phyloP scores from a whole-genome alignment of 306 rosid species.

The Prunus fruticosa region DNA sequence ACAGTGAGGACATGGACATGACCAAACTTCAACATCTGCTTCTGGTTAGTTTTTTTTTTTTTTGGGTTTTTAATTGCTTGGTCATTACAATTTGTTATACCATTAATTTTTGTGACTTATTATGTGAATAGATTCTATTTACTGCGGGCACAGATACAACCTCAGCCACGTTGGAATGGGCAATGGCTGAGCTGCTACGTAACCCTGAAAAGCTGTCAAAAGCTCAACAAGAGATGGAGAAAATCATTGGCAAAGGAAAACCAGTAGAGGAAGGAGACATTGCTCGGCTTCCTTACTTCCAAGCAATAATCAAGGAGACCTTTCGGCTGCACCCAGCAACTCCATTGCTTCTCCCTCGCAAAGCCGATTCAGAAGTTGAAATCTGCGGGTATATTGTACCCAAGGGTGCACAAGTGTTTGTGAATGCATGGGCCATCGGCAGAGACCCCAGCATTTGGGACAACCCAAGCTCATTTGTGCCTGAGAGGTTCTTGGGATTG shows the following conservation, averaged over 20 bases:
- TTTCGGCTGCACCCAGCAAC: neutral
- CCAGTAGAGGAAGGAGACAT: conserved; percentile 7
- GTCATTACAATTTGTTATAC: neutral
- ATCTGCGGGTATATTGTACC: conserved; percentile 12
- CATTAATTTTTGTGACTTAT: neutral
- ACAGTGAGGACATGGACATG: neutral
- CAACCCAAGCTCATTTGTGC: neutral
- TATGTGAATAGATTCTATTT: conserved; percentile 2
- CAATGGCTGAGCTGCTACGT: too few relatives aligned
- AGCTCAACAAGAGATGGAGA: neutral
- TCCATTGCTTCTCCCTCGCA: conserved; percentile 12
- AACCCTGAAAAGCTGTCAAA: neutral
- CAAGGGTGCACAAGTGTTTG: conserved; percentile 25
- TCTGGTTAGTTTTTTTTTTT: neutral
- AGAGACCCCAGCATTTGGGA: conserved; percentile 24
- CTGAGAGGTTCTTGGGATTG: conserved; percentile 24
- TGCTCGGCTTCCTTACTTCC: conserved; percentile 7
- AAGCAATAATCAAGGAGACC: conserved; percentile 19
- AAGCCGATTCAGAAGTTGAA: conserved; percentile 16
- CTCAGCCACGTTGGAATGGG: conserved; percentile 12
- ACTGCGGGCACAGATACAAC: conserved; percentile 23
- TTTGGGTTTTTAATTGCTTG: neutral
- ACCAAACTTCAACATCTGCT: neutral
- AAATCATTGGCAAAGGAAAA: conserved; percentile 9
- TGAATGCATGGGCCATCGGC: conserved; percentile 25